These are phyloP conservation scores for Penicillium nucicola DNA, from an alignment of 495 filamentous ascomycete species.

Conservation along the genomic window DNA sequence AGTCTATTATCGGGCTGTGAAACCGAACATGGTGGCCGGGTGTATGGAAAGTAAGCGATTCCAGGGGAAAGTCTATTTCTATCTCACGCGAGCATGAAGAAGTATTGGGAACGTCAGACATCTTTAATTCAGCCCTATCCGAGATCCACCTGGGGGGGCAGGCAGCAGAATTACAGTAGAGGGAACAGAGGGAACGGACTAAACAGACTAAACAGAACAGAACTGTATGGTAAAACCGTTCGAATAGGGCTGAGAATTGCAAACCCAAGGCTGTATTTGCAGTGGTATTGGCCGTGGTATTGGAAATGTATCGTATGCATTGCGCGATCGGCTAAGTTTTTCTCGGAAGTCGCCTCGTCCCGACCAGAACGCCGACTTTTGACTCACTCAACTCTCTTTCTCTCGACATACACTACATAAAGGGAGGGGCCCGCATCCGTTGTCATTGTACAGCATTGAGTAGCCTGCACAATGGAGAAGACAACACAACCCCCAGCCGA, in stretches of 20 bases:
- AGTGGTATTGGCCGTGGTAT: no score
- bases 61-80: constrained; percentile 9
- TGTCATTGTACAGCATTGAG: no score
- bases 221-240: no score
- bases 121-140: constrained; percentile 11
- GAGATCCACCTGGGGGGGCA: constrained; percentile 1
- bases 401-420: no score
- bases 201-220: no score
- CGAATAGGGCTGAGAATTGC: no score
- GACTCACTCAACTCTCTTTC: background rate
- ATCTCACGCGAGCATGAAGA: constrained; percentile 11
- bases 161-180: background rate
- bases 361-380: background rate
- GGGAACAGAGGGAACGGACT: no score
- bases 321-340: constrained; percentile 1
- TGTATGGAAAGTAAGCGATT: constrained; percentile 23
- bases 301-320: no score
- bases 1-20: constrained; percentile 27
- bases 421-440: no score
- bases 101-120: no score
- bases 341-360: constrained; percentile 2
- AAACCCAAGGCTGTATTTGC: no score
- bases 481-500: constrained; percentile 11
- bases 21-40: constrained; percentile 21
- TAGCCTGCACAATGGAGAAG: constrained; percentile 20